phyloP scores from a whole-genome alignment of 1,284 basidiomycete genomes.

The Ceratorhiza oryzae-sativae region DNA sequence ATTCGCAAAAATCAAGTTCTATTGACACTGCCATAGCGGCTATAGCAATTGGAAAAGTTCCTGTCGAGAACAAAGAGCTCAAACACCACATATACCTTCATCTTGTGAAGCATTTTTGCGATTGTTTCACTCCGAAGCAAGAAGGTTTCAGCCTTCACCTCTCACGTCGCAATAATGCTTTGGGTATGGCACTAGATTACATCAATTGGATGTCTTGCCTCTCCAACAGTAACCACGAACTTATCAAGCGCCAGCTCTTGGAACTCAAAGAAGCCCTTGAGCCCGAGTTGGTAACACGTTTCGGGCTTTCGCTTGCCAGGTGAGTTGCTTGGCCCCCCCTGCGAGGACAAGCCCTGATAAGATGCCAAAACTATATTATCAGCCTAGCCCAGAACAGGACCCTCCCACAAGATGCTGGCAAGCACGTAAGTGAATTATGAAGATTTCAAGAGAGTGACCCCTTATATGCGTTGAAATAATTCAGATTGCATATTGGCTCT shows the following conservation, averaged over 20 bases:
- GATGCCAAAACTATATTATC: not conserved
- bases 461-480: no score
- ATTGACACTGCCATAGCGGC: constrained; percentile 18
- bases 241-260: not conserved
- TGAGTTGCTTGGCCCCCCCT: not conserved
- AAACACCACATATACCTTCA: not conserved
- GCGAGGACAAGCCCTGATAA: no score
- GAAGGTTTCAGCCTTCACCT: not conserved
- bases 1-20: constrained; percentile 10
- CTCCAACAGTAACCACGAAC: not conserved
- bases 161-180: not conserved
- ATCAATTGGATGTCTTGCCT: constrained; percentile 17
- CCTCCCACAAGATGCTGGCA: not conserved
- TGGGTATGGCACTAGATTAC: not conserved
- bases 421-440: not conserved
- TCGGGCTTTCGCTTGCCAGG: constrained; percentile 19
- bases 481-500: constrained; percentile 8
- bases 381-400: not conserved
- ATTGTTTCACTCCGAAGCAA: not conserved
- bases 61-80: not conserved
- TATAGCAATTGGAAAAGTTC: not conserved
- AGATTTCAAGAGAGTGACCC: no score
- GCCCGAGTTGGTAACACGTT: not conserved
- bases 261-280: not conserved
- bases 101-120: constrained; percentile 13